A percentile compares a stretch with the other conserved stretches of the same genome.
Conservation (phyloP, 139 green algal genomes). For the Coelastrella sp. region DNA sequence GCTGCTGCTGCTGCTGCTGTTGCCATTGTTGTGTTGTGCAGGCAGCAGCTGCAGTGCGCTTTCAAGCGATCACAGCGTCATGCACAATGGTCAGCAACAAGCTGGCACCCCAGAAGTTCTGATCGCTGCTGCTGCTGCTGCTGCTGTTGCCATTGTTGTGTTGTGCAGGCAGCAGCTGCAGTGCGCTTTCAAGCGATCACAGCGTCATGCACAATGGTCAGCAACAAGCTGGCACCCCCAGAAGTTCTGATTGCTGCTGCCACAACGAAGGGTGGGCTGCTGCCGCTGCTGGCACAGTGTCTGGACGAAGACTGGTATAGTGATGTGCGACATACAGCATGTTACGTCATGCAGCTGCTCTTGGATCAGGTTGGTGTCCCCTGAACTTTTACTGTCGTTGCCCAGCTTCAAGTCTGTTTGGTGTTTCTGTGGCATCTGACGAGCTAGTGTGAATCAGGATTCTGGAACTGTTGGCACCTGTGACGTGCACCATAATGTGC, state of each 20-base stretch:
- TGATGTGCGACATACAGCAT: slow-evolving; percentile 76
- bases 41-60: slow-evolving; percentile 77
- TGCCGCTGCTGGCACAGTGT: slow-evolving; percentile 72
- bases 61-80: slow-evolving; percentile 73
- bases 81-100: slow-evolving; percentile 64
- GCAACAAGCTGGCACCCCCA: slow-evolving; percentile 27
- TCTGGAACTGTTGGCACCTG: no score
- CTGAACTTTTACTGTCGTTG: background rate
- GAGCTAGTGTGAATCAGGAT: background rate
- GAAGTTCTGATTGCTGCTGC: slow-evolving; percentile 20
- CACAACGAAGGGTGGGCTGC: slow-evolving; percentile 49
- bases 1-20: background rate
- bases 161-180: no score
- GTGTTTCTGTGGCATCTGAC: background rate
- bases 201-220: slow-evolving; percentile 71
- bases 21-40: background rate
- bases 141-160: slow-evolving; percentile 68
- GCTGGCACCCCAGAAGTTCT: slow-evolving; percentile 36
- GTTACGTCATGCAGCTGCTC: slow-evolving; percentile 59
- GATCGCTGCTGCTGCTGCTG: background rate
- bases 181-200: slow-evolving; percentile 59
- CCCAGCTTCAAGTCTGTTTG: background rate
- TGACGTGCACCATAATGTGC: no score
- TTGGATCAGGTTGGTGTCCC: slow-evolving; percentile 1
- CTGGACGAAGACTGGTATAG: slow-evolving; percentile 91